Evolutionary conservation across 2,329 filamentous ascomycete species (phyloP).

Genomic region (Fusarium floridanum): DNA sequence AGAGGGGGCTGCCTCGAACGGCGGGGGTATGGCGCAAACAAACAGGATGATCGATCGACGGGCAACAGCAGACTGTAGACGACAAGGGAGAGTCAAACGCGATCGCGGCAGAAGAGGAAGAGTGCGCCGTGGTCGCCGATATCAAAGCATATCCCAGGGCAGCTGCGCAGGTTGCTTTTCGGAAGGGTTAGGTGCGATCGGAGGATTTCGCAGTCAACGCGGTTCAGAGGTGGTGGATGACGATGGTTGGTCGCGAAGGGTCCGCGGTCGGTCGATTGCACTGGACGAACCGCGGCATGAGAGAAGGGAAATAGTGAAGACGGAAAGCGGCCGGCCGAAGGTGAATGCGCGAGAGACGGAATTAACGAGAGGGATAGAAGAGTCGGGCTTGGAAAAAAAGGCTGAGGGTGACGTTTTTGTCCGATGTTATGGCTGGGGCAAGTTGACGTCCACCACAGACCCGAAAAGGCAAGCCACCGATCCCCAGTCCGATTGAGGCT

Average conservation of each 20-base stretch:
- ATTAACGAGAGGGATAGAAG: neutral
- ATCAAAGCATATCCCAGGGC: slow-evolving; percentile 40
- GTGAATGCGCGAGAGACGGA: neutral
- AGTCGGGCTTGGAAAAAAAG: neutral
- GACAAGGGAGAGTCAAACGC: slow-evolving; percentile 20
- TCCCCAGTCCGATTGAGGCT: slow-evolving; percentile 40
- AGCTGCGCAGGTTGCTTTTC: slow-evolving; percentile 21
- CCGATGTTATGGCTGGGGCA: slow-evolving; percentile 28
- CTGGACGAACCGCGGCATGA: slow-evolving; percentile 44
- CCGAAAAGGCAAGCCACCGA: slow-evolving; percentile 36
- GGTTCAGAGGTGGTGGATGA: slow-evolving; percentile 39
- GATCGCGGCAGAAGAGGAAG: slow-evolving; percentile 32
- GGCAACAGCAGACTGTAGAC: slow-evolving; percentile 13
- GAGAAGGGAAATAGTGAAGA: slow-evolving; percentile 15
- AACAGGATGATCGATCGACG: slow-evolving; percentile 16
- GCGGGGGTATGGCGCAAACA: slow-evolving; percentile 37
- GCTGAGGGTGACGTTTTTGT: slow-evolving; percentile 22
- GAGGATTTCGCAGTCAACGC: slow-evolving; percentile 31
- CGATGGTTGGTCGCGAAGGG: slow-evolving; percentile 42
- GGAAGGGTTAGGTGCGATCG: neutral
- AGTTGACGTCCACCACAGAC: slow-evolving; percentile 23
- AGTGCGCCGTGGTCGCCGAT: slow-evolving; percentile 37
- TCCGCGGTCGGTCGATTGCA: slow-evolving; percentile 44
- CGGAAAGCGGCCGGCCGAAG: neutral
- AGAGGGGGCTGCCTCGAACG: slow-evolving; percentile 4